These are phyloP conservation scores for Fusarium nanum DNA, from an alignment of 2,329 filamentous ascomycete species.

Conservation along the genomic window DNA sequence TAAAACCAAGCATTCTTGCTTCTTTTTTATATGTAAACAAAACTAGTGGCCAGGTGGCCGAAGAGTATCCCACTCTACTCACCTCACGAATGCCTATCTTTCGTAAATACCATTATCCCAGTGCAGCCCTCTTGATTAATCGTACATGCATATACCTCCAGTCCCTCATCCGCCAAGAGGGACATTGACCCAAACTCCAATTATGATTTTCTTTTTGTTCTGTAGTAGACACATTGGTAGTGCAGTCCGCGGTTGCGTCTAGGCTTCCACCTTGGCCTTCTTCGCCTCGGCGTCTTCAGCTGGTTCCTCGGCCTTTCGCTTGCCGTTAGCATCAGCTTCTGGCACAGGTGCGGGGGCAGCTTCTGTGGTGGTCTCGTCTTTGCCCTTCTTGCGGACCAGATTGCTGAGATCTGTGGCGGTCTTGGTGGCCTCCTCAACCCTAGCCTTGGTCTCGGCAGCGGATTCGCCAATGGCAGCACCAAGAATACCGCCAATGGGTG, in stretches of 20 bases:
- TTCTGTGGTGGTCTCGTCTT: constrained; percentile 33
- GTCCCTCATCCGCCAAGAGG: neutral
- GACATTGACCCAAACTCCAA: constrained; percentile 30
- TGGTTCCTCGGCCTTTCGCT: constrained; percentile 51
- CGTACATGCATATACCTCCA: neutral
- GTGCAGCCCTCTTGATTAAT: constrained; percentile 3
- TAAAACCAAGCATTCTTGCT: neutral
- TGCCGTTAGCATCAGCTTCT: constrained; percentile 54
- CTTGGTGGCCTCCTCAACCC: constrained; percentile 78
- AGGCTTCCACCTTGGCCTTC: constrained; percentile 53
- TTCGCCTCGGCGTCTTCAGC: constrained; percentile 49
- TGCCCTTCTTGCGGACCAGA: constrained; percentile 78
- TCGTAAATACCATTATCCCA: neutral
- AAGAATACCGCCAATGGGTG: constrained; percentile 67
- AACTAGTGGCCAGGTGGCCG: neutral
- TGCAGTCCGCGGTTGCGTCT: neutral
- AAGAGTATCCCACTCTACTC: neutral
- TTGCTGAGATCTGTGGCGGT: constrained; percentile 78
- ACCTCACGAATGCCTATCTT: neutral
- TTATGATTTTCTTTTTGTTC: neutral
- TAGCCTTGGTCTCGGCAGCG: constrained; percentile 68
- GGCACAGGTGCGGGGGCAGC: constrained; percentile 7
- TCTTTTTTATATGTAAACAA: neutral
- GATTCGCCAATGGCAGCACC: constrained; percentile 73
- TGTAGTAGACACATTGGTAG: neutral